phyloP scores from a whole-genome alignment of 176 grass and related monocot genomes.

The Dactylis glomerata region DNA sequence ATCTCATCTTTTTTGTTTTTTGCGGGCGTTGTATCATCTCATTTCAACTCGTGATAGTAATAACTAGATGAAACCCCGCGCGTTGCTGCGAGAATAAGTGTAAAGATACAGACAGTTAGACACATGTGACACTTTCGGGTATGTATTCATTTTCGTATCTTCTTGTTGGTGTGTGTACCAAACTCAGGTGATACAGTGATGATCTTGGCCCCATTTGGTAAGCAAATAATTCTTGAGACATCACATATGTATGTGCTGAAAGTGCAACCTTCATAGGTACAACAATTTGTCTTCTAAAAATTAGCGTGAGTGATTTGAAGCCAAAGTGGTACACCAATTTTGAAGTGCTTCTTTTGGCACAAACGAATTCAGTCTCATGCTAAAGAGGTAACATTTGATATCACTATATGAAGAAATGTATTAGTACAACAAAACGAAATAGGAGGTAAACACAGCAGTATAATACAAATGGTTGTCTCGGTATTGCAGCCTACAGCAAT shows the following conservation, averaged over 20 bases:
- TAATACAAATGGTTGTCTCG: background rate
- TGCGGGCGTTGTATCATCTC: background rate
- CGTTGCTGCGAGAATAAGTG: no score
- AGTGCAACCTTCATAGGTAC: background rate
- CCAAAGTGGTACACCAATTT: background rate
- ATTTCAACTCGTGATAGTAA: no score
- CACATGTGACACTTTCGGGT: background rate
- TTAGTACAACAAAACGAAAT: background rate
- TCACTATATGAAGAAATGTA: background rate
- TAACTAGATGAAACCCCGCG: no score
- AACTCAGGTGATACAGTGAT: background rate
- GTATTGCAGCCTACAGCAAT: background rate
- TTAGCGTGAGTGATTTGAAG: background rate
- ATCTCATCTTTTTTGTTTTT: no score
- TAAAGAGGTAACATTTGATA: background rate
- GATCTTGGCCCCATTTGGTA: background rate
- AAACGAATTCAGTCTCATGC: background rate
- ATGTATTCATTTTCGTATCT: no score
- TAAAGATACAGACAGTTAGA: no score
- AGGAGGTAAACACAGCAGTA: background rate
- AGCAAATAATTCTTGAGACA: background rate
- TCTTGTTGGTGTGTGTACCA: background rate
- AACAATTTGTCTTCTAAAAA: background rate
- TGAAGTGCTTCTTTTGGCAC: background rate
- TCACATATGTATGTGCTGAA: background rate